Evolutionary conservation across 441 rosid genomes (phyloP).

Genomic region (Raphanus hybrid): DNA sequence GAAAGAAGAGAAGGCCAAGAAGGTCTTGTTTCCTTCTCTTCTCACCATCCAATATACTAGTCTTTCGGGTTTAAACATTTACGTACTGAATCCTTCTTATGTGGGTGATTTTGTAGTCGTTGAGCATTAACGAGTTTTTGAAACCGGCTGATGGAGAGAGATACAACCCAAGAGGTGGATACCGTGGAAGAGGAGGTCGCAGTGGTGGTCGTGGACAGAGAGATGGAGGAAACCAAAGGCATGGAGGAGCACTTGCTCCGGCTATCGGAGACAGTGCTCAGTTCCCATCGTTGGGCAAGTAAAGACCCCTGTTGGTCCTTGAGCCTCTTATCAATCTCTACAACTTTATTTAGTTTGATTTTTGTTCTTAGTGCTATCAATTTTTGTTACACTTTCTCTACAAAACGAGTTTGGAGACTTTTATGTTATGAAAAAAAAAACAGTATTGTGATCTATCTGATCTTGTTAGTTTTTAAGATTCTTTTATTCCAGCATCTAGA

Average conservation of each 20-base stretch:
- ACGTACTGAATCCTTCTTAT: neutral
- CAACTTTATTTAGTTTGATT: conserved; percentile 4
- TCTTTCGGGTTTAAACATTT: neutral
- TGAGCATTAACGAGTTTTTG: conserved; percentile 44
- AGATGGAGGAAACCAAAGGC: conserved; percentile 35
- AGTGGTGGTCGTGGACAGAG: conserved; percentile 35
- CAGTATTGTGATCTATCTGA: no score
- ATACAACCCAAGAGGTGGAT: conserved; percentile 26
- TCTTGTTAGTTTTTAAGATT: no score
- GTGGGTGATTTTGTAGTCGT: conserved; percentile 28
- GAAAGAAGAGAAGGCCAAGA: conserved; percentile 40
- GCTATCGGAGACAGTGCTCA: conserved; percentile 38
- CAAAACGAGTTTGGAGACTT: neutral
- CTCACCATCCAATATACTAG: neutral
- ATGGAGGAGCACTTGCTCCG: conserved; percentile 31
- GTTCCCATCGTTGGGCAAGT: conserved; percentile 46
- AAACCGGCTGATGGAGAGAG: conserved; percentile 40
- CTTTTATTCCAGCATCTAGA: no score
- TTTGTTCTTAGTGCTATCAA: conserved; percentile 15
- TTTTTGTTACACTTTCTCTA: conserved; percentile 21
- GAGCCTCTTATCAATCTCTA: neutral
- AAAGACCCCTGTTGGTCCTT: conserved; percentile 17
- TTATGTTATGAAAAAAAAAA: neutral
- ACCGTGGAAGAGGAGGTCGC: conserved; percentile 41
- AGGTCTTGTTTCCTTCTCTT: conserved; percentile 23